phyloP scores from a whole-genome alignment of 139 green algal species.

The Mesotaenium endlicherianum region DNA sequence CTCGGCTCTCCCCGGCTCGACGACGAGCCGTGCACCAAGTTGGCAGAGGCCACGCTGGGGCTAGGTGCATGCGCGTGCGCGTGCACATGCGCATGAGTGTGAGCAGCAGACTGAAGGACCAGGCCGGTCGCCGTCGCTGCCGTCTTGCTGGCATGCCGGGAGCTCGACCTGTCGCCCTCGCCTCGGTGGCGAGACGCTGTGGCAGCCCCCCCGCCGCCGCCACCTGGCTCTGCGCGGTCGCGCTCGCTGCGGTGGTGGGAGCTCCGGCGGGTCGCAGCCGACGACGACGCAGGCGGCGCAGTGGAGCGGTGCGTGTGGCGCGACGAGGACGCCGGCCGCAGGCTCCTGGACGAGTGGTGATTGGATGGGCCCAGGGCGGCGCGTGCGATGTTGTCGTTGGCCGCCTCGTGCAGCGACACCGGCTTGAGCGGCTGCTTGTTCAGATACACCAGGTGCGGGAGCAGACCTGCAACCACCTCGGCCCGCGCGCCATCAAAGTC shows the following conservation, averaged over 20 bases:
- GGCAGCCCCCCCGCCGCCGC: too few species aligned
- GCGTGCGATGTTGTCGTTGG: not conserved
- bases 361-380: not conserved
- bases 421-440: slow-evolving; percentile 30
- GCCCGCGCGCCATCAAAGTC: too few species aligned
- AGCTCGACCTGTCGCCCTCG: too few species aligned
- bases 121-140: not conserved
- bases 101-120: too few species aligned
- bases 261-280: too few species aligned
- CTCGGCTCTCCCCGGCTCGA: not conserved
- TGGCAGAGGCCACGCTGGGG: not conserved
- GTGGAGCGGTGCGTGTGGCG: too few species aligned
- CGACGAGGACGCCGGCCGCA: too few species aligned
- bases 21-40: not conserved
- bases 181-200: too few species aligned
- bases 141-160: not conserved
- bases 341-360: not conserved
- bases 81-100: not conserved
- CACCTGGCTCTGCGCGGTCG: too few species aligned
- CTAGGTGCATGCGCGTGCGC: not conserved
- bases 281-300: too few species aligned
- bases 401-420: not conserved
- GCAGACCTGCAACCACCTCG: slow-evolving; percentile 34
- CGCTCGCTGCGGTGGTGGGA: too few species aligned
- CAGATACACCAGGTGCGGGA: slow-evolving; percentile 41